Evolutionary conservation across 257 asterid genomes (phyloP).

Genomic region (Ehretia macrophylla): DNA sequence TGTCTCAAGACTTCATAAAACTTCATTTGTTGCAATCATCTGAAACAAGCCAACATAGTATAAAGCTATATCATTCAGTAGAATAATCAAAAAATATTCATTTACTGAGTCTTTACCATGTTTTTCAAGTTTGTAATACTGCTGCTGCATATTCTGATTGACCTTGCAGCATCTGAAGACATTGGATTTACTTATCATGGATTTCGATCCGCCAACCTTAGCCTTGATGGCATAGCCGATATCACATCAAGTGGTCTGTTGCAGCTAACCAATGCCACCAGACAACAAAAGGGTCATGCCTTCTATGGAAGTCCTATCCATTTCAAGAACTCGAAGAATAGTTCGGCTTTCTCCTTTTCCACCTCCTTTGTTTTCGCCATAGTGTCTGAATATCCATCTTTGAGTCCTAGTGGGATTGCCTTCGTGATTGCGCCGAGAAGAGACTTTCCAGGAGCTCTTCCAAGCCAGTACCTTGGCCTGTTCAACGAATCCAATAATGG

Average conservation of each 20-base stretch:
- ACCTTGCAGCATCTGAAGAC: background rate
- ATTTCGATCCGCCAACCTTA: slow-evolving; percentile 13
- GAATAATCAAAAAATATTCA: background rate
- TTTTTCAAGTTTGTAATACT: background rate
- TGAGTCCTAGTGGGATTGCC: slow-evolving; percentile 13
- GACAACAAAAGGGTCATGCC: slow-evolving; percentile 4
- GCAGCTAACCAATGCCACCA: slow-evolving; percentile 13
- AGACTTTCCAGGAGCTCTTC: slow-evolving; percentile 9
- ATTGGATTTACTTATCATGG: slow-evolving; percentile 14
- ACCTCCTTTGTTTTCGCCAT: slow-evolving; percentile 24
- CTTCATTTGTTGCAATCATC: background rate
- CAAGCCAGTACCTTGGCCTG: slow-evolving; percentile 13
- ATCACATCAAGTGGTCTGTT: slow-evolving; percentile 17
- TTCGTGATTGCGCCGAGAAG: slow-evolving; percentile 12
- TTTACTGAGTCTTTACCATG: background rate
- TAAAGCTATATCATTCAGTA: too few relatives aligned
- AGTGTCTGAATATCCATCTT: background rate
- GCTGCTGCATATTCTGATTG: background rate
- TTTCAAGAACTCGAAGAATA: slow-evolving; percentile 6
- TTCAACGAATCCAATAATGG: slow-evolving; percentile 11
- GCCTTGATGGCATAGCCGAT: slow-evolving; percentile 17
- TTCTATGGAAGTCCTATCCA: slow-evolving; percentile 11
- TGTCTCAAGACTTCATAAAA: too few relatives aligned
- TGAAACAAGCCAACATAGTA: too few relatives aligned
- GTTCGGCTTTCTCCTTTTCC: slow-evolving; percentile 23